Evolutionary conservation across 306 rosid genomes (phyloP).

Genomic region (Crataegus laevigata): DNA sequence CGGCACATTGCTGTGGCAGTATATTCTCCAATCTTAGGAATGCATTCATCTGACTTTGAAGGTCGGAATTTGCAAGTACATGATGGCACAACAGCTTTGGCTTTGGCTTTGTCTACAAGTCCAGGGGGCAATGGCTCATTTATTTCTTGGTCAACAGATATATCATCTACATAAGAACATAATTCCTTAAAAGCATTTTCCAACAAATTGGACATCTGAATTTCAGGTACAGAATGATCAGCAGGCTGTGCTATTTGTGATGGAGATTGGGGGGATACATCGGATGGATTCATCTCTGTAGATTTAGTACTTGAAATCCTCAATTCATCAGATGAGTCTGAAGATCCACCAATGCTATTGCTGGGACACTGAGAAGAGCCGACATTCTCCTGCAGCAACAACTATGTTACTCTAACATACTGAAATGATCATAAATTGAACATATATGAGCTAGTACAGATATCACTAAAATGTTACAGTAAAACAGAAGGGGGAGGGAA

Average conservation of each 20-base stretch:
- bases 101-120: conserved; percentile 32
- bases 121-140: conserved; percentile 63
- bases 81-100: conserved; percentile 16
- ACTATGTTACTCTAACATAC: conserved; percentile 15
- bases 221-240: conserved; percentile 25
- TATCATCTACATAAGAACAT: conserved; percentile 24
- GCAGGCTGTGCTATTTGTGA: conserved; percentile 22
- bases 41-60: conserved; percentile 39
- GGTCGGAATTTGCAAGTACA: conserved; percentile 41
- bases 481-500: background rate
- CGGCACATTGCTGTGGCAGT: conserved; percentile 70
- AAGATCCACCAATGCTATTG: conserved; percentile 12
- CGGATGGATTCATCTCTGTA: conserved; percentile 10
- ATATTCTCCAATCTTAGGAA: conserved; percentile 68
- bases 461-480: background rate
- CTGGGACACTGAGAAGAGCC: background rate
- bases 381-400: conserved; percentile 46
- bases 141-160: conserved; percentile 33
- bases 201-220: conserved; percentile 38
- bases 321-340: conserved; percentile 24
- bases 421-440: background rate
- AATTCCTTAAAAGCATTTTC: conserved; percentile 52
- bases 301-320: conserved; percentile 18
- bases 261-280: conserved; percentile 8
- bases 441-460: background rate